These are phyloP conservation scores for Glebionis coronaria DNA, from an alignment of 129 eudicot species.

Conservation along the genomic window DNA sequence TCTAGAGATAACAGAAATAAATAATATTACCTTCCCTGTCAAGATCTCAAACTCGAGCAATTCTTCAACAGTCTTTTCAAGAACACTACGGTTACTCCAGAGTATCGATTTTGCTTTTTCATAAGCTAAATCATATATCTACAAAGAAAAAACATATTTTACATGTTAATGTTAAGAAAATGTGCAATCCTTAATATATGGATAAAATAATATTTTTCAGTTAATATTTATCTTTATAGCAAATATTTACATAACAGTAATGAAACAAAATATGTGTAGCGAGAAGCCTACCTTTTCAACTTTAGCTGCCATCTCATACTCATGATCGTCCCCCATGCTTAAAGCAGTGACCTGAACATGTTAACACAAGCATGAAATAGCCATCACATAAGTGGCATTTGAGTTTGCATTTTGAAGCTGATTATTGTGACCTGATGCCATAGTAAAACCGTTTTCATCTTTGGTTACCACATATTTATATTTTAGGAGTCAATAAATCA, in stretches of 20 bases:
- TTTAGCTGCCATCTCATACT: conserved; percentile 81
- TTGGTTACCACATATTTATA: background rate
- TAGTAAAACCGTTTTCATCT: background rate
- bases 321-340: conserved; percentile 85
- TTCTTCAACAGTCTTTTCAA: conserved; percentile 81
- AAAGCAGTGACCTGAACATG: conserved; percentile 34
- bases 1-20: background rate
- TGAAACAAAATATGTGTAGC: conserved; percentile 7
- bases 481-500: background rate
- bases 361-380: conserved; percentile 1
- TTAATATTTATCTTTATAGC: no score
- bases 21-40: conserved; percentile 66
- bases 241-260: no score
- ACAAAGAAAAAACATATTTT: conserved; percentile 21
- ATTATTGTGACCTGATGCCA: no score
- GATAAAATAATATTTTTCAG: no score
- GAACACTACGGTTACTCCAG: conserved; percentile 60
- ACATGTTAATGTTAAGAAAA: background rate
- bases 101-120: conserved; percentile 85
- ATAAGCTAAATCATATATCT: conserved; percentile 78
- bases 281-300: conserved; percentile 68
- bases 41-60: conserved; percentile 73
- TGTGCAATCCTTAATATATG: conserved; percentile 6
- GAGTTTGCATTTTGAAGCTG: background rate
- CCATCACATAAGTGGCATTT: background rate